Percentiles rank a stretch among this genome's conserved stretches.
Conservation (phyloP, 257 asterid genomes). For the Sherardia arvensis region DNA sequence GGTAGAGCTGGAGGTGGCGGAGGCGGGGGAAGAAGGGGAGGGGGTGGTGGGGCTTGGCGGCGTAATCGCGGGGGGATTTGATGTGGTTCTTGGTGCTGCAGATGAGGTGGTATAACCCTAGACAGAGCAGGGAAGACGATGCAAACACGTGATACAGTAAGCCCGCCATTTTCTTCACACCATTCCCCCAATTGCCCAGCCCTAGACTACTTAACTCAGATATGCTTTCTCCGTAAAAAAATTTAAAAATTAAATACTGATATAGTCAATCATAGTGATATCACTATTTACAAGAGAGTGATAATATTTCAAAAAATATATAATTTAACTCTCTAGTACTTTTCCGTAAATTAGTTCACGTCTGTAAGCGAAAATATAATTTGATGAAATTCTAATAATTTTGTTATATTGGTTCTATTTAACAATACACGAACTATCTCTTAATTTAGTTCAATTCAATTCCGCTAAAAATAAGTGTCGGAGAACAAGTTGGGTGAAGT, state of each 20-base stretch:
- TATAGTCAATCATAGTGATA: neutral
- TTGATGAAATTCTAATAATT: no score
- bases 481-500: no score
- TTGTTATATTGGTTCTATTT: no score
- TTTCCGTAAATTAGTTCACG: no score
- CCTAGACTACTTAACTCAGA: neutral
- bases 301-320: no score
- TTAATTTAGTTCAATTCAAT: no score
- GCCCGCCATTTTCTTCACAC: slow-evolving; percentile 40
- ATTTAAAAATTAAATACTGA: no score
- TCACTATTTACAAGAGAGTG: no score
- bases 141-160: slow-evolving; percentile 63
- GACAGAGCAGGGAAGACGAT: slow-evolving; percentile 50
- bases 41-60: slow-evolving; percentile 68
- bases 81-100: slow-evolving; percentile 64
- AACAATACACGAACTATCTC: no score
- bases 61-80: slow-evolving; percentile 65
- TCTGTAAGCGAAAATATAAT: no score
- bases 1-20: slow-evolving; percentile 52
- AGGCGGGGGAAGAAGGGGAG: slow-evolving; percentile 28
- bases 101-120: slow-evolving; percentile 73
- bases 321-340: no score
- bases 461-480: no score
- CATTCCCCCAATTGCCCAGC: neutral
- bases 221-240: neutral